A percentile compares a stretch with the other conserved stretches of the same genome.
These are phyloP conservation scores for Candida sp. DNA, from an alignment of 1,139 yeast genomes.

Conservation along the genomic window DNA sequence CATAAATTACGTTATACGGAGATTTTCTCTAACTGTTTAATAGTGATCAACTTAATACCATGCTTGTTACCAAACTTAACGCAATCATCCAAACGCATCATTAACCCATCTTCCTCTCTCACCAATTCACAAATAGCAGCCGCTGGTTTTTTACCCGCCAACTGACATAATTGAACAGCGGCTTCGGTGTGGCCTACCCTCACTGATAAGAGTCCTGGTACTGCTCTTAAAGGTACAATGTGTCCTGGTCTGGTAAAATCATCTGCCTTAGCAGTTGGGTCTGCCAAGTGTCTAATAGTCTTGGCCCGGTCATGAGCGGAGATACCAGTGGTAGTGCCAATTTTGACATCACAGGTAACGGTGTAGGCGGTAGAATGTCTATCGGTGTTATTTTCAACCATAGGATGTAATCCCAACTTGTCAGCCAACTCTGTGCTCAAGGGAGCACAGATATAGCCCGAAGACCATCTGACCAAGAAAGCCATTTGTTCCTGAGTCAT, in stretches of 20 bases:
- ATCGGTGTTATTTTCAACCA: slow-evolving; percentile 66
- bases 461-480: slow-evolving; percentile 80
- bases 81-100: slow-evolving; percentile 95
- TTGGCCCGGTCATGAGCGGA: slow-evolving; percentile 92
- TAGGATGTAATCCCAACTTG: slow-evolving; percentile 70
- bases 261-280: slow-evolving; percentile 47
- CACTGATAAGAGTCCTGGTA: slow-evolving; percentile 71
- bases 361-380: slow-evolving; percentile 98
- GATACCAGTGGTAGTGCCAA: slow-evolving; percentile 97
- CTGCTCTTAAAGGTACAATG: slow-evolving; percentile 87
- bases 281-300: slow-evolving; percentile 73
- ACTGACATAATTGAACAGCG: slow-evolving; percentile 79
- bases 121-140: slow-evolving; percentile 95
- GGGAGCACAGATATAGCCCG: slow-evolving; percentile 96
- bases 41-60: slow-evolving; percentile 71
- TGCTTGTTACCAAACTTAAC: slow-evolving; percentile 60
- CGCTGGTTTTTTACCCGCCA: slow-evolving; percentile 80
- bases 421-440: slow-evolving; percentile 77
- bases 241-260: slow-evolving; percentile 94
- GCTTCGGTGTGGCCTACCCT: slow-evolving; percentile 99
- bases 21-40: slow-evolving; percentile 59
- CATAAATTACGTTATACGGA: slow-evolving; percentile 2
- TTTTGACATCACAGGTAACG: slow-evolving; percentile 78
- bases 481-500: slow-evolving; percentile 90
- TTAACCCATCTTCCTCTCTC: slow-evolving; percentile 87